These are phyloP conservation scores for Ogataea hybrid DNA, from an alignment of 1,139 yeast species.

Conservation along the genomic window DNA sequence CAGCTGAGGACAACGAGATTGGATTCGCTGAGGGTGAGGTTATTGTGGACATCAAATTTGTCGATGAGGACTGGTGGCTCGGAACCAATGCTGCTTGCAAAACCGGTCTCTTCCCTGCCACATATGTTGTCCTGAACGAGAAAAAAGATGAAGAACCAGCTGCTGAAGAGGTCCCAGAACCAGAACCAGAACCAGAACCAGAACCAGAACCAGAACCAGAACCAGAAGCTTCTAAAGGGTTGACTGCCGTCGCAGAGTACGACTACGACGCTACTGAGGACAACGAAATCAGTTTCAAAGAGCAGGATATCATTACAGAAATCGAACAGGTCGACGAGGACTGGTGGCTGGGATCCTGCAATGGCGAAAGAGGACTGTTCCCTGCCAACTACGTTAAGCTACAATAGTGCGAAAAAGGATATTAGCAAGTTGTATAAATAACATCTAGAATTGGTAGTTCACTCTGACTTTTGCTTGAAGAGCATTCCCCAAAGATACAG, in stretches of 20 bases:
- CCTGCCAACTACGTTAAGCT: slow-evolving; percentile 83
- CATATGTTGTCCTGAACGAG: slow-evolving; percentile 50
- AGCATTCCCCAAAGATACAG: slow-evolving; percentile 47
- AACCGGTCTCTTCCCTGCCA: slow-evolving; percentile 72
- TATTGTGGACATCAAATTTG: slow-evolving; percentile 60
- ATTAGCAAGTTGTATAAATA: slow-evolving; percentile 8
- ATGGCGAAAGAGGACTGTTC: slow-evolving; percentile 81
- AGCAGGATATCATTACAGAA: slow-evolving; percentile 77
- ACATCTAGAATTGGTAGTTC: background rate
- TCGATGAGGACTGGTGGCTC: slow-evolving; percentile 83
- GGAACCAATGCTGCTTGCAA: slow-evolving; percentile 62
- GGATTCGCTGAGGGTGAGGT: slow-evolving; percentile 63
- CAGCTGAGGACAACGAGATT: slow-evolving; percentile 76
- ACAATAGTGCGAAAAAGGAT: slow-evolving; percentile 20
- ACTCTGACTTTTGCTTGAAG: slow-evolving; percentile 18
- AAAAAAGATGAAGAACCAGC: slow-evolving; percentile 19
- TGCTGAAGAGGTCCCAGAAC: slow-evolving; percentile 23
- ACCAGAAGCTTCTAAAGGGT: slow-evolving; percentile 31
- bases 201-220: slow-evolving; percentile 27
- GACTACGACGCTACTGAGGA: slow-evolving; percentile 90
- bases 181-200: too few species aligned
- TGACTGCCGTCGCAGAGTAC: slow-evolving; percentile 73
- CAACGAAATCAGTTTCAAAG: slow-evolving; percentile 79
- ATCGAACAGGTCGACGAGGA: slow-evolving; percentile 91
- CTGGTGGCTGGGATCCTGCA: slow-evolving; percentile 91